Evolutionary conservation across 1,284 basidiomycete species (phyloP), one percentile per base, ranked within the genome.

Genomic region (Erythrobasidium hasegawianum): DNA sequence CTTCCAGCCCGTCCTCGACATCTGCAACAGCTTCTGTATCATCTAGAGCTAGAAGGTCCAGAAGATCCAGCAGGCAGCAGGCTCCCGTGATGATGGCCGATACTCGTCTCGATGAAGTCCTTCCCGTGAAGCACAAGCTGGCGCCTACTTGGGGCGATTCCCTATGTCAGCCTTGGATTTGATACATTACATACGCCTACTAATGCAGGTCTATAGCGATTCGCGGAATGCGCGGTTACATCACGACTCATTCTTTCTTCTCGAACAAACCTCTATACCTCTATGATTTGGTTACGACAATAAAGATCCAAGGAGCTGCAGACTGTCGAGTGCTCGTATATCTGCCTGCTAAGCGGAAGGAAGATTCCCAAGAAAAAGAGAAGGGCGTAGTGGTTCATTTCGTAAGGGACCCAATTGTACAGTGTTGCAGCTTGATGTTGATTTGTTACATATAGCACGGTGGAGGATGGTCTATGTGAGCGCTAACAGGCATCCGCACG

Each of bases 401-500:
- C 41, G 60, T 62, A 43, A 39, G 60, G n/a, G 9, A 8, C 40
- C 16, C 22, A 1, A 7, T 7, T 47, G 43, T 14, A 16, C 22
- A 24, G 14, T 4, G 43, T 14, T 4, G 14, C 14, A 5, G 22
- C 22, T 5, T 8, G 16, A n/a, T 7, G n/a, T 16, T 47, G 43
- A 18, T 16, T 18, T 4, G 4, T 5, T 47, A 5, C 18, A 13
- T 27, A 5, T 39, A 62, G 60, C 61, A 64, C 57, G 61, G 61
- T 26, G 61, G 61, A 11, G 61, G 61, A 13, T 64, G 61, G 61
- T 64, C 61, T 5, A 64, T 64, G 53, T 64, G n/a, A 43, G 60
- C 39, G 5, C n/a, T n/a, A n/a, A n/a, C n/a, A n/a, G n/a, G n/a
- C n/a, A n/a, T 41, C 40, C n/a, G 40, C 40, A 10, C 40, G 40